Percentiles rank a stretch among this genome's conserved stretches.
Evolutionary conservation across 2,329 filamentous ascomycete species (phyloP).

Genomic region (Aspergillus texensis): DNA sequence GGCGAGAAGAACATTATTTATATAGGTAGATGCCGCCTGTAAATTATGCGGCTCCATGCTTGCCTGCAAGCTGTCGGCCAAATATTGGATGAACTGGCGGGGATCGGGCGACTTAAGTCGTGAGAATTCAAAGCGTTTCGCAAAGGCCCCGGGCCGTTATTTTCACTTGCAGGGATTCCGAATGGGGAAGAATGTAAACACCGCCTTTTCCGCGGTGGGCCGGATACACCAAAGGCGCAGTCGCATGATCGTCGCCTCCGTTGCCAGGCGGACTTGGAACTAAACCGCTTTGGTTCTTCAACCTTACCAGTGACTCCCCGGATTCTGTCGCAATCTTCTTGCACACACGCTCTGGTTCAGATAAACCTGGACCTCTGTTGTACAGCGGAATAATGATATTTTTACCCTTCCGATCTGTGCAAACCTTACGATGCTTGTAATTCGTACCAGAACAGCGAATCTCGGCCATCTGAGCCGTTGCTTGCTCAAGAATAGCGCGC

Average conservation of each 20-base stretch:
- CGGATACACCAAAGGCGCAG: constrained; percentile 25
- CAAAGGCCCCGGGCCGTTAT: constrained; percentile 11
- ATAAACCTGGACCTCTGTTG: no score
- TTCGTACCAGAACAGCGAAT: neutral
- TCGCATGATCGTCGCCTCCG: constrained; percentile 14
- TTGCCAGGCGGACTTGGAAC: constrained; percentile 18
- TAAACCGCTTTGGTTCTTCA: neutral
- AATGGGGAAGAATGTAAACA: constrained; percentile 51
- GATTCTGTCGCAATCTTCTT: no score
- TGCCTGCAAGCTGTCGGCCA: constrained; percentile 29
- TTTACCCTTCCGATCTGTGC: neutral
- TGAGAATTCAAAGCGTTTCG: neutral
- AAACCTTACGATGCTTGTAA: neutral
- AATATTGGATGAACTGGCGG: neutral
- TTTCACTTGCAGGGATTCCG: constrained; percentile 27
- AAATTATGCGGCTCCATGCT: constrained; percentile 55
- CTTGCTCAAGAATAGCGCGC: no score
- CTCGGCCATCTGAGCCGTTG: no score
- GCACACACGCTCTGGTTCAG: no score
- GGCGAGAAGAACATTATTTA: constrained; percentile 68
- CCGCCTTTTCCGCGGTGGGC: constrained; percentile 21
- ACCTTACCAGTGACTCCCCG: no score
- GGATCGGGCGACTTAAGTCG: neutral
- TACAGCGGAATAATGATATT: neutral
- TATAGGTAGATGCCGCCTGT: constrained; percentile 63